Evolutionary conservation across 192 early-diverging fungal genomes (phyloP).

Genomic region (Coemansia sp.): DNA sequence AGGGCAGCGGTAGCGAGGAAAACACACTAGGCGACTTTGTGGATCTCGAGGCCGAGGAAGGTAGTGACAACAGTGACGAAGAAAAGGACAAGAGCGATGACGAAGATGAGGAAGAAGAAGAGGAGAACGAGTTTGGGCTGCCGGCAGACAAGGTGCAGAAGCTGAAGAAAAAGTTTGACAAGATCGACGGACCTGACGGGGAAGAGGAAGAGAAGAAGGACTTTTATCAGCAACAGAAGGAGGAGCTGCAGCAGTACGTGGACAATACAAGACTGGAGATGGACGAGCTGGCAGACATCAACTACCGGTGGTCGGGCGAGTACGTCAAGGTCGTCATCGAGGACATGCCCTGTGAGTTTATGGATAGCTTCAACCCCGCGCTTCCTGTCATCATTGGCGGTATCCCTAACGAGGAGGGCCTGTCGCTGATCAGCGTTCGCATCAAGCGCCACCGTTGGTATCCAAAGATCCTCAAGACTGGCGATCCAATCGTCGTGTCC

Average conservation of each 20-base stretch:
- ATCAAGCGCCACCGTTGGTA: constrained; percentile 99
- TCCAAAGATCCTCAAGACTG: constrained; percentile 92
- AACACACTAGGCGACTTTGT: constrained; percentile 36
- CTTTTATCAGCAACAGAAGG: constrained; percentile 89
- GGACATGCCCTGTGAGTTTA: constrained; percentile 93
- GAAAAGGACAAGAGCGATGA: constrained; percentile 27
- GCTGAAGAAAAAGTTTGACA: constrained; percentile 93
- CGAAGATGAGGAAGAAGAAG: constrained; percentile 58
- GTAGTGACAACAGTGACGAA: constrained; percentile 52
- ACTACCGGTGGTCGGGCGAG: constrained; percentile 90
- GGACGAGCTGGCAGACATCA: constrained; percentile 80
- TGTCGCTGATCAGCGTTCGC: constrained; percentile 93
- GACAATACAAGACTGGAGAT: constrained; percentile 86
- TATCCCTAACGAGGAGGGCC: constrained; percentile 84
- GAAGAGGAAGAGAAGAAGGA: constrained; percentile 69
- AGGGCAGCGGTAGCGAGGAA: constrained; percentile 53
- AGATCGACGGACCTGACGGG: constrained; percentile 78
- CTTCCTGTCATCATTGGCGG: constrained; percentile 93
- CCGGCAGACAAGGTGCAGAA: constrained; percentile 78
- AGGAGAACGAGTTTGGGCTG: constrained; percentile 62
- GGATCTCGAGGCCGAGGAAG: constrained; percentile 28
- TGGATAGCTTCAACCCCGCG: constrained; percentile 84
- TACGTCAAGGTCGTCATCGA: constrained; percentile 92
- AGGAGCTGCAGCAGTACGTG: constrained; percentile 81
- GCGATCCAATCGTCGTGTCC: constrained; percentile 97